phyloP scores from a whole-genome alignment of 2,329 filamentous ascomycete species.

The Alternaria brassicicola region DNA sequence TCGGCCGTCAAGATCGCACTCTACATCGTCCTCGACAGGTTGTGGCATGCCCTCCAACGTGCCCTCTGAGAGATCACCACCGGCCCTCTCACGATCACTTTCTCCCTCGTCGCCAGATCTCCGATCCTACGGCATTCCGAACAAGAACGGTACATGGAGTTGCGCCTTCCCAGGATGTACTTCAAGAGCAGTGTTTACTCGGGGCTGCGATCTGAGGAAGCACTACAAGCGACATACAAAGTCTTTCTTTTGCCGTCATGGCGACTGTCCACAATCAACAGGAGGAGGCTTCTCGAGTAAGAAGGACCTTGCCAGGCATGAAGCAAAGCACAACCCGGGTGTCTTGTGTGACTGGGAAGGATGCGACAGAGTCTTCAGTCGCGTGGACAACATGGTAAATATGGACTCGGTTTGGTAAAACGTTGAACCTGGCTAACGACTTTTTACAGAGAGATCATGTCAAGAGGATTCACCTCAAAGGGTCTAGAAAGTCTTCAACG shows the following conservation, averaged over 20 bases:
- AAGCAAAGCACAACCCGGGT: constrained; percentile 67
- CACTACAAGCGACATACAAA: constrained; percentile 68
- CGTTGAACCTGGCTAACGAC: constrained; percentile 23
- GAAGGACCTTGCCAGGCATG: constrained; percentile 66
- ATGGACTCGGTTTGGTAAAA: not conserved
- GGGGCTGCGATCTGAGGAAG: constrained; percentile 67
- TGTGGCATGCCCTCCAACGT: constrained; percentile 35
- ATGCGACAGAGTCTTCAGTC: constrained; percentile 64
- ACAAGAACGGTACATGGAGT: constrained; percentile 60
- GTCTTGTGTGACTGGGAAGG: constrained; percentile 64
- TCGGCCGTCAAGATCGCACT: constrained; percentile 43
- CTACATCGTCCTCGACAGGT: constrained; percentile 40
- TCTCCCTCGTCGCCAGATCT: constrained; percentile 50
- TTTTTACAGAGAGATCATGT: constrained; percentile 47
- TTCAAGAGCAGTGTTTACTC: constrained; percentile 63
- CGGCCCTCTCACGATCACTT: constrained; percentile 45
- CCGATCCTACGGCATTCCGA: constrained; percentile 51
- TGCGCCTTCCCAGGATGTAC: constrained; percentile 65
- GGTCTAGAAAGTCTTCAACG: constrained; percentile 35
- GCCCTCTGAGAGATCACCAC: constrained; percentile 39
- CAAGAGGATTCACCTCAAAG: constrained; percentile 50
- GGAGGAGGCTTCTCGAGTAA: constrained; percentile 67
- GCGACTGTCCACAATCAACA: constrained; percentile 62
- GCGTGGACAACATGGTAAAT: constrained; percentile 66
- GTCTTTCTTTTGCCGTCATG: constrained; percentile 64